Evolutionary conservation across 208 protist species (phyloP).

Genomic region (Trypanosoma lewisi): DNA sequence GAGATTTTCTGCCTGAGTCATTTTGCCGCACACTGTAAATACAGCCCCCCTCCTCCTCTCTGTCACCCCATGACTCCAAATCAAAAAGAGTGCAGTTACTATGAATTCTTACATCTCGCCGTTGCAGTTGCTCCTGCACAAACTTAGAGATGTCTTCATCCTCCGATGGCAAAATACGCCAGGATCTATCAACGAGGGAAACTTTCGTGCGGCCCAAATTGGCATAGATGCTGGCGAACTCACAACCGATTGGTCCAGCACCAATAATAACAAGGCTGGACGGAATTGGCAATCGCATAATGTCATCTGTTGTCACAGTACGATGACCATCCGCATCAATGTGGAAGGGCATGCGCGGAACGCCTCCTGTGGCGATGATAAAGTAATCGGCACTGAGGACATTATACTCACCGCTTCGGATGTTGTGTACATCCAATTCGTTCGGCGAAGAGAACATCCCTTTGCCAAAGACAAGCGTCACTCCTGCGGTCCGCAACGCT

Average conservation of each 20-base stretch:
- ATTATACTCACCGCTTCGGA: conserved; percentile 44
- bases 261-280: conserved; percentile 71
- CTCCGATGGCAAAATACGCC: conserved; percentile 54
- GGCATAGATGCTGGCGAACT: conserved; percentile 72
- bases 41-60: conserved; percentile 24
- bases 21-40: conserved; percentile 49
- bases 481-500: conserved; percentile 31
- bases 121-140: conserved; percentile 41
- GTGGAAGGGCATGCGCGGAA: conserved; percentile 42
- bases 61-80: conserved; percentile 33
- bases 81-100: conserved; percentile 57
- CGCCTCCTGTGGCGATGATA: conserved; percentile 65
- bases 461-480: conserved; percentile 58
- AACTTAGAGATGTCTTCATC: conserved; percentile 63
- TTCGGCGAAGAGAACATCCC: conserved; percentile 49
- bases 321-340: conserved; percentile 33
- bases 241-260: conserved; percentile 61
- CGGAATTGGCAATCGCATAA: conserved; percentile 56
- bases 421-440: conserved; percentile 58
- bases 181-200: conserved; percentile 50
- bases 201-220: conserved; percentile 63
- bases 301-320: conserved; percentile 49
- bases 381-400: conserved; percentile 65
- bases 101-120: conserved; percentile 52
- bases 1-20: conserved; percentile 4